These are phyloP conservation scores for Calocybe gangraenosa DNA, from an alignment of 768 basidiomycete species.

Conservation along the genomic window DNA sequence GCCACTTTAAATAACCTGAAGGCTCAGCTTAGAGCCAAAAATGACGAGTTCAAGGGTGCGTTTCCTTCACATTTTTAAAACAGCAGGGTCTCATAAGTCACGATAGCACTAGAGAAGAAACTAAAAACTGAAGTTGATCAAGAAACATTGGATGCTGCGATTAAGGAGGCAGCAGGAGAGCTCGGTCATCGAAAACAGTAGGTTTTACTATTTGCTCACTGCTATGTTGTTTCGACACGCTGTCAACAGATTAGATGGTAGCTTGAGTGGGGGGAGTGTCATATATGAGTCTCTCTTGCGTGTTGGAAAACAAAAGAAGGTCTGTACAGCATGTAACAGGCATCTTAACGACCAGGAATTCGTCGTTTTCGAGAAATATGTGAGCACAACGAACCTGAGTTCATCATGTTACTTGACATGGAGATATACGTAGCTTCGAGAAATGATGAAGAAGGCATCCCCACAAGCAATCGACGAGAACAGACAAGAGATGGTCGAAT, in stretches of 20 bases:
- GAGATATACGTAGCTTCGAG: slow-evolving; percentile 46
- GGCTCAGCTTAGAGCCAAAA: slow-evolving; percentile 56
- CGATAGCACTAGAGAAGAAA: slow-evolving; percentile 44
- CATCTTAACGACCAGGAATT: slow-evolving; percentile 48
- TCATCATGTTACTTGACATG: neutral
- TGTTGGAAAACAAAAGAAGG: slow-evolving; percentile 56
- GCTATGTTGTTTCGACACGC: too few species aligned
- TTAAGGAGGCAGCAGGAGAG: slow-evolving; percentile 42
- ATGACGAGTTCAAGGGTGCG: slow-evolving; percentile 59
- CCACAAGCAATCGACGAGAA: slow-evolving; percentile 41
- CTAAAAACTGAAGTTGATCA: slow-evolving; percentile 33
- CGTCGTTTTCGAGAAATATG: slow-evolving; percentile 66
- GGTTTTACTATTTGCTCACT: slow-evolving; percentile 7
- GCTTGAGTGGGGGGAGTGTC: slow-evolving; percentile 25
- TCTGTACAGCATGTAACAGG: slow-evolving; percentile 77
- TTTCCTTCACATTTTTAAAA: neutral
- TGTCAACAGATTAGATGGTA: slow-evolving; percentile 23
- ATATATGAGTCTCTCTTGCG: slow-evolving; percentile 55
- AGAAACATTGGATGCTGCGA: slow-evolving; percentile 38
- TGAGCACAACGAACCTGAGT: slow-evolving; percentile 37
- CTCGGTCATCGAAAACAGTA: slow-evolving; percentile 43
- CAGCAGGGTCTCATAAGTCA: neutral
- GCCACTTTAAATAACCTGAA: slow-evolving; percentile 56
- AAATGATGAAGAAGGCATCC: slow-evolving; percentile 53
- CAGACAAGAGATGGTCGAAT: slow-evolving; percentile 47